Base-by-base conservation (phyloP, 78 protist genomes). In the Polysphondylium violaceum region DNA sequence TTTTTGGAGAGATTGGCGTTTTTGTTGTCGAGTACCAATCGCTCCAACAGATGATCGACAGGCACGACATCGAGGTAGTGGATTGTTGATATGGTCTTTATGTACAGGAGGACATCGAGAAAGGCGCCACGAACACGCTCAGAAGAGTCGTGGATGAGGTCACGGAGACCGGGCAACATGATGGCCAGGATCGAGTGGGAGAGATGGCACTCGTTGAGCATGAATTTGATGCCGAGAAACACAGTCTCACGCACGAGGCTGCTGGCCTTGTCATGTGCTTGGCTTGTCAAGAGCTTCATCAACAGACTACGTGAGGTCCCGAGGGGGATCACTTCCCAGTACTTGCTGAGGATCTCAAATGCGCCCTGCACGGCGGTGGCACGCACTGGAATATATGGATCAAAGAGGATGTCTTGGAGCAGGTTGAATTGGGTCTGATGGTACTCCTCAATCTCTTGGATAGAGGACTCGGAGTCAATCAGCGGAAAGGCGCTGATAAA, bases 281-380 rank as follows among this genome's bases (percentile, higher is more conserved):
- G 41, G 0, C 94, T 91, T 14, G 31, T 21, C 41, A 86, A 43
- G 17, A 87, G 38, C 44, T 64, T 65, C 2, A 25, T 16, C 23
- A 95, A 65, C 56, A 95, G 47, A 16, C 33, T 0, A 29, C 73
- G 6, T 29, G 72, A 31, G 11, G 73, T 78, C 12, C 47, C 23
- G 2, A 59, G 40, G 23, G 97, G 97, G 9, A 95, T 76, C 1
- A 95, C 38, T 41, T 95, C 97, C 95, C 94, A 92, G 74, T 44
- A 93, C 21, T 79, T 61, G 0, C 68, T 21, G 23, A 95, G 76
- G 3, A 87, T 6, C 1, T 64, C 73, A 36, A 67, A 64, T 8
- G 60, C 55, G 2, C 97, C 97, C 2, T 88, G 67, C 0, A 92
- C 74, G 0, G 94, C 94, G 3, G 64, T 50, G 1, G 27, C 59